A percentile compares a stretch with the other conserved stretches of the same genome.
Conservation (phyloP, 2,329 filamentous ascomycete genomes). For the Pseudodiploospora longispora region DNA sequence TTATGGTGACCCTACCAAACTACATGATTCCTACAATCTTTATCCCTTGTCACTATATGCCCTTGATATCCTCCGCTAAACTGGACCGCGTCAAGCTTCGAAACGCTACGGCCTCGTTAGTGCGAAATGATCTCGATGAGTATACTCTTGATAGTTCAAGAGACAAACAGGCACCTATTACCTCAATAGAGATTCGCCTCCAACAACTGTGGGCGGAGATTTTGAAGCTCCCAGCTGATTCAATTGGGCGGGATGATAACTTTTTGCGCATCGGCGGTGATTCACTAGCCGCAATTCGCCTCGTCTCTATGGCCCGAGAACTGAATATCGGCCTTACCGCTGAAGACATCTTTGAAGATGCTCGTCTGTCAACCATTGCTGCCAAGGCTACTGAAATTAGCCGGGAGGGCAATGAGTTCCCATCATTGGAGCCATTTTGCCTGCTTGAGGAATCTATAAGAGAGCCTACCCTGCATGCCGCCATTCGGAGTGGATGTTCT, state of each 20-base stretch:
- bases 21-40: slow-evolving; percentile 6
- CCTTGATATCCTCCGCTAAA: slow-evolving; percentile 1
- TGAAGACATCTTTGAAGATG: slow-evolving; percentile 5
- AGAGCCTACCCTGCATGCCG: no score
- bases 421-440: background rate
- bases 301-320: slow-evolving; percentile 19
- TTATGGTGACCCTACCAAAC: background rate
- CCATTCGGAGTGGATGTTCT: no score
- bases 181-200: slow-evolving; percentile 11
- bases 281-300: slow-evolving; percentile 39
- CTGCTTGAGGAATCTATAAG: background rate
- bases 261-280: slow-evolving; percentile 43
- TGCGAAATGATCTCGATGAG: slow-evolving; percentile 6
- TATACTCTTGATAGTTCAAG: slow-evolving; percentile 15
- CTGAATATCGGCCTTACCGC: slow-evolving; percentile 1
- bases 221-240: background rate
- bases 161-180: slow-evolving; percentile 6
- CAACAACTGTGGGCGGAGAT: slow-evolving; percentile 1
- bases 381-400: background rate
- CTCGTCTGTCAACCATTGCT: background rate
- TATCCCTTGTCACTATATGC: background rate
- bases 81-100: slow-evolving; percentile 6
- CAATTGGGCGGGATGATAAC: slow-evolving; percentile 32
- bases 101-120: background rate
- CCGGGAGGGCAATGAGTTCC: no score